Evolutionary conservation across 1,139 yeast genomes (phyloP), one percentile per base, ranked within the genome.

Genomic region (Hanseniaspora uvarum): DNA sequence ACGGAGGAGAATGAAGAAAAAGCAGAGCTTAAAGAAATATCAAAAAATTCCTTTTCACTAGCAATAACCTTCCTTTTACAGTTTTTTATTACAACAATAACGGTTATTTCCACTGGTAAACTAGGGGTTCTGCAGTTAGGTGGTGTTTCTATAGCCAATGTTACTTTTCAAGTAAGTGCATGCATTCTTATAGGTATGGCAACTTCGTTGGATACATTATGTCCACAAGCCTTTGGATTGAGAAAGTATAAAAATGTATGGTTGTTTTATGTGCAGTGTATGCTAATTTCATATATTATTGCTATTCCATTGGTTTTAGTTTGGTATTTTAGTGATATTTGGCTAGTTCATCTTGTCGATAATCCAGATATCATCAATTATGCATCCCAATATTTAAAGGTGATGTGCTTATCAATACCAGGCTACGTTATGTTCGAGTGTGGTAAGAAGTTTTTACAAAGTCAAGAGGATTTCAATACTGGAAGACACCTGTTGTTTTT

Each of bases 151-250:
- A 66, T 76, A 44, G 77, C 77, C 0, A 70, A 74, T 2, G 74
- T 76, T 62, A 73, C 79, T 0, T 75, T 74, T 60, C 74, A 72
- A 57, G 74, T 75, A 48, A 72, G 77, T 0, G 75, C 75, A 2
- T 75, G 79, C 1, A 66, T 76, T 1, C 75, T 74, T 58, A 77
- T 75, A 51, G 81, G 81, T 1, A 72, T 76, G 74, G 73, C 80
- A n/a, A 76, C 81, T 0, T 72, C 76, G 54, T 63, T 77, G 31
- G 81, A 77, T 60, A 72, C 80, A 3, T 67, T 76, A 44, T 77
- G 81, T 60, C 72, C 80, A 0, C 80, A 76, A 59, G 80, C 81
- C 0, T 76, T 65, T 61, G 77, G 77, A 7, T 68, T 71, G 14
- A 68, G 68, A 8, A 66, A 66, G 53, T 62, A 59, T 36, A 58